phyloP scores from a whole-genome alignment of 2,329 filamentous ascomycete genomes.

The Thelonectria blattea region DNA sequence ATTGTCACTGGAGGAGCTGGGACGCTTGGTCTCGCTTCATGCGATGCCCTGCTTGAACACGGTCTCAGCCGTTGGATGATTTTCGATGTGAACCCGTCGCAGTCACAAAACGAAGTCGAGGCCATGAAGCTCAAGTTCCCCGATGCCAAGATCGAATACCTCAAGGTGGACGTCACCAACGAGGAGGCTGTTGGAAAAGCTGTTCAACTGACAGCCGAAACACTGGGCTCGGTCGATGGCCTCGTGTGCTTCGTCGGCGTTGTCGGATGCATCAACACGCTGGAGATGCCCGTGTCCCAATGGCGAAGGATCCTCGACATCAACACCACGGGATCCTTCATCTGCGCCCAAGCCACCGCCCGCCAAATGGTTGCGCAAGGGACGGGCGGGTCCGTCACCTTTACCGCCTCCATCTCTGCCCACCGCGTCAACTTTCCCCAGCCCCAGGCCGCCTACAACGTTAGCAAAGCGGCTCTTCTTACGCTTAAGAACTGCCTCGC shows the following conservation, averaged over 20 bases:
- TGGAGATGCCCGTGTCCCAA: slow-evolving; percentile 63
- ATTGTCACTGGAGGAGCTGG: slow-evolving; percentile 65
- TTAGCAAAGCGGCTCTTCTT: slow-evolving; percentile 70
- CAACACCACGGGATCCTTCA: slow-evolving; percentile 74
- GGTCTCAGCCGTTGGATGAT: slow-evolving; percentile 64
- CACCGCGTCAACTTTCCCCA: slow-evolving; percentile 75
- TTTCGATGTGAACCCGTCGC: slow-evolving; percentile 62
- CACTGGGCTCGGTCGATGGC: slow-evolving; percentile 20
- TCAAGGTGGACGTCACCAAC: slow-evolving; percentile 27
- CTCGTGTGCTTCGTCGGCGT: slow-evolving; percentile 51
- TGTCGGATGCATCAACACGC: slow-evolving; percentile 65
- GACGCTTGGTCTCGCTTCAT: slow-evolving; percentile 44
- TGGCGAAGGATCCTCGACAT: slow-evolving; percentile 72
- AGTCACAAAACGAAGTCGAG: slow-evolving; percentile 39
- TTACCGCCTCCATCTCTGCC: slow-evolving; percentile 72
- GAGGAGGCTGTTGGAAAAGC: slow-evolving; percentile 16
- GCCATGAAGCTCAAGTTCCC: slow-evolving; percentile 22
- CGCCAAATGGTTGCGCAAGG: slow-evolving; percentile 58
- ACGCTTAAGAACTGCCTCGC: slow-evolving; percentile 60
- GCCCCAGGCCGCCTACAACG: slow-evolving; percentile 75
- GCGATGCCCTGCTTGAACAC: slow-evolving; percentile 71
- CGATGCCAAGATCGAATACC: slow-evolving; percentile 14
- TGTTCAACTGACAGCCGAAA: slow-evolving; percentile 11
- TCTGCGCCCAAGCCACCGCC: slow-evolving; percentile 69
- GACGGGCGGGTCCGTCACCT: slow-evolving; percentile 65